Percentiles rank a stretch among this genome's conserved stretches.
Evolutionary conservation across 768 basidiomycete species (phyloP).

Genomic region (Xanthoconium purpureum): DNA sequence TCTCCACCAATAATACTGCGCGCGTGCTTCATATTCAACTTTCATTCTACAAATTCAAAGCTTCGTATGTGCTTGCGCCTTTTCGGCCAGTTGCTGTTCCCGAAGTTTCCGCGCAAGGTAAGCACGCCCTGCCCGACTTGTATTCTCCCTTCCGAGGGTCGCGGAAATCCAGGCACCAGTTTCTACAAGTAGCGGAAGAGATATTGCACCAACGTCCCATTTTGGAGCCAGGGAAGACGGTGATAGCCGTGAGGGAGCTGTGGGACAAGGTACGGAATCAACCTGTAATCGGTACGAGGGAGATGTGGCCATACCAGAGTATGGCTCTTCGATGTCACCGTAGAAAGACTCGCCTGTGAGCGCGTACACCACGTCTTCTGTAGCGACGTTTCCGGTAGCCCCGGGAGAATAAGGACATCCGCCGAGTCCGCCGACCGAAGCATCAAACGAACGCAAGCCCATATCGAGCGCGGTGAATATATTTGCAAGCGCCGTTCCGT

Average conservation of each 20-base stretch:
- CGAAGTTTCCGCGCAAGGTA: conserved; percentile 50
- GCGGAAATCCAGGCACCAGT: conserved; percentile 84
- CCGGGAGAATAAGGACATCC: conserved; percentile 97
- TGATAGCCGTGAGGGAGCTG: neutral
- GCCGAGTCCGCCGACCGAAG: conserved; percentile 85
- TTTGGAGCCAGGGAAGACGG: conserved; percentile 6
- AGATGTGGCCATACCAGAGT: conserved; percentile 14
- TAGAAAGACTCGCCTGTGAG: conserved; percentile 61
- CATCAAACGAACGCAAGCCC: conserved; percentile 80
- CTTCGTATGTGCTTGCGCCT: conserved; percentile 6
- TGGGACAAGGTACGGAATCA: neutral
- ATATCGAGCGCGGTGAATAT: conserved; percentile 65
- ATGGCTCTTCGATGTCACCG: conserved; percentile 41
- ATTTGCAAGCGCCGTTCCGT: conserved; percentile 78
- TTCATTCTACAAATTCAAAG: neutral
- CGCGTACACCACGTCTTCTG: conserved; percentile 88
- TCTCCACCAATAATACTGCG: neutral
- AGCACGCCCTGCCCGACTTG: conserved; percentile 76
- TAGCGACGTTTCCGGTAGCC: conserved; percentile 92
- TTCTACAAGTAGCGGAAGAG: conserved; percentile 67
- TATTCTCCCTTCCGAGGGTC: conserved; percentile 61
- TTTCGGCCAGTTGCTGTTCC: conserved; percentile 27
- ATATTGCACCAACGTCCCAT: conserved; percentile 39
- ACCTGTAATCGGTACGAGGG: neutral
- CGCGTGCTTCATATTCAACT: no score